Percentiles rank a stretch among this genome's conserved stretches.
These are phyloP conservation scores for Cercospora berteroae DNA, from an alignment of 2,329 filamentous ascomycete species.

Conservation along the genomic window DNA sequence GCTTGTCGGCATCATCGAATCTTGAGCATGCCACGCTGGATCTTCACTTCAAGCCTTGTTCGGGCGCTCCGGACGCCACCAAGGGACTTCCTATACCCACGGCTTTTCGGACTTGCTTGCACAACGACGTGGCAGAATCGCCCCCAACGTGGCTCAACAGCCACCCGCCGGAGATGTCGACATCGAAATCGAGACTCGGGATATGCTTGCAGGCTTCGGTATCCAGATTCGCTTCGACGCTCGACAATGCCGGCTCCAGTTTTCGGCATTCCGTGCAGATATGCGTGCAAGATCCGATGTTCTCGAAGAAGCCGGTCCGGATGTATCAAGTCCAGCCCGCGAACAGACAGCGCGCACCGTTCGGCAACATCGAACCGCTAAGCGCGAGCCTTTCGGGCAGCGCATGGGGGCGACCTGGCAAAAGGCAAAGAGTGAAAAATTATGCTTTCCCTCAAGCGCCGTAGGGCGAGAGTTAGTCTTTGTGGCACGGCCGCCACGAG, in stretches of 20 bases:
- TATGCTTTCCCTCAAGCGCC: neutral
- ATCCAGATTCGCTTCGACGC: neutral
- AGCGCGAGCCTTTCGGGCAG: neutral
- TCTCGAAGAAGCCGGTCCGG: neutral
- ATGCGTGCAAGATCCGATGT: neutral
- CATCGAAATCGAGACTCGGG: neutral
- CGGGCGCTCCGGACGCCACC: conserved; percentile 4
- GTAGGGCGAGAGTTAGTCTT: conserved; percentile 2
- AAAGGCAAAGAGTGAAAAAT: neutral
- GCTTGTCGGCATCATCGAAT: neutral
- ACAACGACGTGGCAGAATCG: neutral
- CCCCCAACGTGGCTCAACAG: neutral
- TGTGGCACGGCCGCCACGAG: conserved; percentile 8
- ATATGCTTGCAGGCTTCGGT: neutral
- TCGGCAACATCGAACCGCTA: conserved; percentile 1
- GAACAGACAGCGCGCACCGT: neutral
- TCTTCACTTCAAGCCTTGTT: neutral
- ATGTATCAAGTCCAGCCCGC: neutral
- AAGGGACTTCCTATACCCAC: neutral
- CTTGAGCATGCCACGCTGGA: neutral
- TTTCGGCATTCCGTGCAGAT: neutral
- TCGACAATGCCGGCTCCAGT: neutral
- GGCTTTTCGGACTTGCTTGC: neutral
- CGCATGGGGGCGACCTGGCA: neutral
- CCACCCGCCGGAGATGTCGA: neutral